phyloP scores from a whole-genome alignment of 352 stramenopile genomes.

The Phytophthora macrochlamydospora region DNA sequence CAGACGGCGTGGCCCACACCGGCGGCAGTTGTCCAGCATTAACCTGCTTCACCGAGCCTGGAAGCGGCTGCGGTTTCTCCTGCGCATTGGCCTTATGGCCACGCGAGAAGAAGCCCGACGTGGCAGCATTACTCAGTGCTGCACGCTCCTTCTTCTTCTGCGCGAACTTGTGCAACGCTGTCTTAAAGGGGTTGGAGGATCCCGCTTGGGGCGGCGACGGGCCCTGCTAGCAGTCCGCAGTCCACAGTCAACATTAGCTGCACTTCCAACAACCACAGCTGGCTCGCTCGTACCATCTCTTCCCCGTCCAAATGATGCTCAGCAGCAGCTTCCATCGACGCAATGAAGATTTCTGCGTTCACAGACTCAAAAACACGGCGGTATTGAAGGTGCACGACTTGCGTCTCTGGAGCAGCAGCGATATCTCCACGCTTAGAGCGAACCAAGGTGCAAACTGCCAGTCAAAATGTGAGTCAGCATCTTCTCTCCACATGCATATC shows the following conservation, averaged over 20 bases:
- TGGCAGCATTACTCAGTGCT: conserved; percentile 44
- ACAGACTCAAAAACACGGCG: no score
- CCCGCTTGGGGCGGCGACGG: conserved; percentile 25
- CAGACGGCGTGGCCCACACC: conserved; percentile 74
- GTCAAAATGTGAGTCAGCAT: background rate
- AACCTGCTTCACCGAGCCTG: conserved; percentile 78
- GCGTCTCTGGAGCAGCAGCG: background rate
- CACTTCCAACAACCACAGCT: background rate
- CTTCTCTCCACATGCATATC: background rate
- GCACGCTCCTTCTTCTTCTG: conserved; percentile 77
- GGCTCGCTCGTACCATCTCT: background rate
- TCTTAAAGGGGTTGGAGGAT: conserved; percentile 77
- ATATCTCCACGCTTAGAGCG: background rate
- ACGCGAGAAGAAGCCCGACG: conserved; percentile 76
- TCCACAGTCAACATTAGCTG: conserved; percentile 1
- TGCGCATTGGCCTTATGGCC: conserved; percentile 38
- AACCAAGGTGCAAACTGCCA: background rate
- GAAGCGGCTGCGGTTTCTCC: conserved; percentile 53
- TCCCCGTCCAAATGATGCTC: background rate
- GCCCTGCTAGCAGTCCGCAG: conserved; percentile 21
- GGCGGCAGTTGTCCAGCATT: conserved; percentile 72
- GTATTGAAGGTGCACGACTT: background rate
- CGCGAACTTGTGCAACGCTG: conserved; percentile 81
- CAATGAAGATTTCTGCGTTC: background rate
- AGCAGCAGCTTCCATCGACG: background rate